These are phyloP conservation scores for Pholiota conissans DNA, from an alignment of 768 basidiomycete genomes.

Conservation along the genomic window DNA sequence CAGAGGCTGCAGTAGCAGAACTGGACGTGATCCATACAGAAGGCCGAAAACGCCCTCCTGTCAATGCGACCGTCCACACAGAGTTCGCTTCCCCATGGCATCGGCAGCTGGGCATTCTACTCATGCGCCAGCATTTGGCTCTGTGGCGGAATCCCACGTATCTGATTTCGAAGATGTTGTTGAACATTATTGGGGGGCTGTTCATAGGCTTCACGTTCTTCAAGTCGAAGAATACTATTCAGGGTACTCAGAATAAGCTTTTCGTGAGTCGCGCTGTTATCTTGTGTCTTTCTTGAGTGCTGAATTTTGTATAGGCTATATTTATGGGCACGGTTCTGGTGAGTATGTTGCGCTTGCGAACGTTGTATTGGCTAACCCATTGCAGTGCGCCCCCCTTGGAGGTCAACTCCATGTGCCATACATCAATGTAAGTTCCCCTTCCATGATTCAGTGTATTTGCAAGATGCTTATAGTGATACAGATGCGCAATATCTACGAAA, in stretches of 20 bases:
- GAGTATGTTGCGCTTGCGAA: slow-evolving; percentile 14
- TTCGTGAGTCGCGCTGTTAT: slow-evolving; percentile 45
- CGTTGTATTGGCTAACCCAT: background rate
- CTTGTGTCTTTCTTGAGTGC: slow-evolving; percentile 7
- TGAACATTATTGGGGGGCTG: slow-evolving; percentile 55
- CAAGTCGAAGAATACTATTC: slow-evolving; percentile 50
- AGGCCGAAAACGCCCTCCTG: slow-evolving; percentile 42
- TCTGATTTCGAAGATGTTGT: slow-evolving; percentile 53
- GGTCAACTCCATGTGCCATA: slow-evolving; percentile 68
- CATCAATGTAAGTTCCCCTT: slow-evolving; percentile 33
- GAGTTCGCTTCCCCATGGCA: slow-evolving; percentile 56
- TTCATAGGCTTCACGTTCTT: slow-evolving; percentile 69
- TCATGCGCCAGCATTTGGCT: slow-evolving; percentile 41
- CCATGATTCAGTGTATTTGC: background rate
- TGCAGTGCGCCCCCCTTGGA: slow-evolving; percentile 48
- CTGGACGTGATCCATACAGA: slow-evolving; percentile 50
- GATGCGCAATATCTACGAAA: slow-evolving; percentile 66
- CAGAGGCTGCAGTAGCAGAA: slow-evolving; percentile 30
- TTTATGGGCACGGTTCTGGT: slow-evolving; percentile 55
- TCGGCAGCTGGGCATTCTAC: slow-evolving; percentile 43
- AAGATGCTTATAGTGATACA: slow-evolving; percentile 1
- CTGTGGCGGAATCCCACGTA: slow-evolving; percentile 67
- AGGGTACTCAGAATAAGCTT: slow-evolving; percentile 64
- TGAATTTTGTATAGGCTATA: slow-evolving; percentile 38
- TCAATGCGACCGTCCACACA: slow-evolving; percentile 35